Percentiles rank a stretch among this genome's conserved stretches.
Conservation (phyloP, 2,329 filamentous ascomycete species). For the Diaporthe vaccinii region DNA sequence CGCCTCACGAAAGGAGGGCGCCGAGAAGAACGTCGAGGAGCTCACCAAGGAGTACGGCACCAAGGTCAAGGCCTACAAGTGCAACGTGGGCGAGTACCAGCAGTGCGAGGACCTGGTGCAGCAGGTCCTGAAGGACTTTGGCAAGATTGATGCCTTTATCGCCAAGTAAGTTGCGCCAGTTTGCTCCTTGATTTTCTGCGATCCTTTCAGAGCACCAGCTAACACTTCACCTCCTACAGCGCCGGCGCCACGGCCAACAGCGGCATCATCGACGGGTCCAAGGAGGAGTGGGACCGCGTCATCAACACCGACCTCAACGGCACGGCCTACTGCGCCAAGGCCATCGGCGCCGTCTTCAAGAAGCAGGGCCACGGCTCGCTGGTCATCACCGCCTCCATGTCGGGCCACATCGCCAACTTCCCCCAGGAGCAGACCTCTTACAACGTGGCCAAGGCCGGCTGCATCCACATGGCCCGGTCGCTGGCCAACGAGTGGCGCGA, state of each 20-base stretch:
- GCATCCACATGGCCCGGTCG: conserved; percentile 65
- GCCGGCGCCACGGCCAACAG: conserved; percentile 61
- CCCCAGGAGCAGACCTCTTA: conserved; percentile 82
- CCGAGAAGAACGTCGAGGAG: conserved; percentile 74
- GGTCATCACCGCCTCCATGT: conserved; percentile 84
- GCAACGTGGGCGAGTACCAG: conserved; percentile 67
- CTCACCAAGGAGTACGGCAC: conserved; percentile 75
- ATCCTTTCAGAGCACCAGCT: neutral
- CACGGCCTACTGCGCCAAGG: conserved; percentile 90
- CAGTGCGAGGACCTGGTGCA: conserved; percentile 66
- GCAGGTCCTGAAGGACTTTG: conserved; percentile 80
- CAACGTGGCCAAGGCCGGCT: conserved; percentile 79
- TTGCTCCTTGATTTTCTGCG: neutral
- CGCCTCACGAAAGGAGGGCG: conserved; percentile 76
- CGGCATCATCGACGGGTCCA: conserved; percentile 81
- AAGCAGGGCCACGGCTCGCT: conserved; percentile 70
- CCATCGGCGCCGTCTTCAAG: conserved; percentile 41
- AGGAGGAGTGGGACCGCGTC: conserved; percentile 85
- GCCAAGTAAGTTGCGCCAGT: conserved; percentile 71
- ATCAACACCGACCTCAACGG: conserved; percentile 83
- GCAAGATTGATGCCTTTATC: conserved; percentile 80
- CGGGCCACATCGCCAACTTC: conserved; percentile 82
- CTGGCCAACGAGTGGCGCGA: conserved; percentile 74
- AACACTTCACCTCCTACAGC: conserved; percentile 43
- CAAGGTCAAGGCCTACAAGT: conserved; percentile 72